Percentiles rank a stretch among this genome's conserved stretches.
Evolutionary conservation across 352 stramenopile genomes (phyloP).

Genomic region (Elongisporangium undulatum): DNA sequence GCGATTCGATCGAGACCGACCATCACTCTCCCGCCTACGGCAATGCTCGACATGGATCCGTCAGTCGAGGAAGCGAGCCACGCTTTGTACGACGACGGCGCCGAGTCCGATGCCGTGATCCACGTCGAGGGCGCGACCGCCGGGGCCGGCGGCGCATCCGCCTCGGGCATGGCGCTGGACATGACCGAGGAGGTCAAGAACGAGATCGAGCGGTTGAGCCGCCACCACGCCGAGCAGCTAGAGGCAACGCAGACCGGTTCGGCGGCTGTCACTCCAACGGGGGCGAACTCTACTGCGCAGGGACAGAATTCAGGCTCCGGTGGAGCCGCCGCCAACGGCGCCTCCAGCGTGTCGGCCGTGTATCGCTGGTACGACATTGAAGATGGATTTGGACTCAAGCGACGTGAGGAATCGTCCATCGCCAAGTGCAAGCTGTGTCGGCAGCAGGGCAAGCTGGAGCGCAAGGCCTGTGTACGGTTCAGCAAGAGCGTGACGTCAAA

Average conservation of each 20-base stretch:
- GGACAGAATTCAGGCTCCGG: too few species aligned
- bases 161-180: not conserved
- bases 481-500: conserved; percentile 86
- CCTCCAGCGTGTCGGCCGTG: conserved; percentile 47
- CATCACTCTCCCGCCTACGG: not conserved
- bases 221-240: not conserved
- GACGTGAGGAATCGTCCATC: conserved; percentile 68
- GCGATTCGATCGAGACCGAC: not conserved
- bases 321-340: not conserved
- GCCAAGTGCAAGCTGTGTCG: conserved; percentile 60
- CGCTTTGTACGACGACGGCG: not conserved
- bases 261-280: not conserved
- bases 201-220: not conserved
- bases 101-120: not conserved
- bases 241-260: not conserved
- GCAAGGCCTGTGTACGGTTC: conserved; percentile 68
- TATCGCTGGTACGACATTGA: conserved; percentile 82
- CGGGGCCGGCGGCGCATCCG: not conserved
- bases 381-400: conserved; percentile 48
- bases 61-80: not conserved
- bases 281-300: not conserved
- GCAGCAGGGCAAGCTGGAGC: conserved; percentile 52
- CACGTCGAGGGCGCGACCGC: not conserved
- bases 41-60: not conserved
- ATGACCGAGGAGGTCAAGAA: not conserved